Evolutionary conservation across 225 moss, liverwort and hornwort genomes (phyloP).

Genomic region (Marchantia paleacea): DNA sequence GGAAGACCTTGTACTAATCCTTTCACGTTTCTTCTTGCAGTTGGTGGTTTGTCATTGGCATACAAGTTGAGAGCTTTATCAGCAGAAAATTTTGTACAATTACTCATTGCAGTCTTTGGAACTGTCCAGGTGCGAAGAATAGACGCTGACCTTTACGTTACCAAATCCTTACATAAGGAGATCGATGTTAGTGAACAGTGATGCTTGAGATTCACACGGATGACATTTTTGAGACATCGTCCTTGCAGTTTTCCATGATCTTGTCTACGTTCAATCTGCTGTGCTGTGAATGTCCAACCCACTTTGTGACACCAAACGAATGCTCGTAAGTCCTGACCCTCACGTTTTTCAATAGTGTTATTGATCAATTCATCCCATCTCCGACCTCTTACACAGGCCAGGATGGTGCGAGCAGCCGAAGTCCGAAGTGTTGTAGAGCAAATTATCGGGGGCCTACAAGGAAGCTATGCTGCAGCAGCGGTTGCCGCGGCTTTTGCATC

Average conservation of each 20-base stretch:
- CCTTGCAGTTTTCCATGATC: background rate
- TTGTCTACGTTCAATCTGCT: background rate
- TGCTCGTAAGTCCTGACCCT: too few species aligned
- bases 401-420: conserved; percentile 87
- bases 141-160: background rate
- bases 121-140: conserved; percentile 72
- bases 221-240: background rate
- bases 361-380: too few species aligned
- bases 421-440: conserved; percentile 86
- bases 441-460: conserved; percentile 88
- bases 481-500: conserved; percentile 98
- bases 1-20: too few species aligned
- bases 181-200: background rate
- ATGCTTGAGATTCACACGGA: background rate
- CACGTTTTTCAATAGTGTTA: too few species aligned
- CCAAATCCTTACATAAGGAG: background rate
- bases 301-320: too few species aligned
- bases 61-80: conserved; percentile 81
- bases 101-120: conserved; percentile 87
- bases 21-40: conserved; percentile 36
- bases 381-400: conserved; percentile 42
- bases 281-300: background rate
- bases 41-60: conserved; percentile 93
- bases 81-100: conserved; percentile 79
- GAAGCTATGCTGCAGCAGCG: conserved; percentile 93